Conservation (phyloP, 371 early-diverging fungal species). For the Apophysomyces ossiformis region DNA sequence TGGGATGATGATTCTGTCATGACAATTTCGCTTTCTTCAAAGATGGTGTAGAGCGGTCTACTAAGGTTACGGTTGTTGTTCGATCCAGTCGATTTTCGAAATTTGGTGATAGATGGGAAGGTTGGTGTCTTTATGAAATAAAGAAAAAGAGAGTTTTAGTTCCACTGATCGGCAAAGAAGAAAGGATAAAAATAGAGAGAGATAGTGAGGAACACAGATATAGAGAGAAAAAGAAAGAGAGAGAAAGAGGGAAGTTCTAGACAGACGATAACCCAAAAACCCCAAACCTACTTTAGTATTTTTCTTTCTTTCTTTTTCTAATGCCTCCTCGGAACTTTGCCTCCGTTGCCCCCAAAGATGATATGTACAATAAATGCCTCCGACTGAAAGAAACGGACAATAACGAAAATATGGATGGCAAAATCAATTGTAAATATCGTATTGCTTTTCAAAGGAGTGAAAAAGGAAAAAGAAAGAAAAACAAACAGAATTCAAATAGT, state of each 20-base stretch:
- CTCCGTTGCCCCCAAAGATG: not conserved
- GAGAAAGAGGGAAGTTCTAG: conserved; percentile 1
- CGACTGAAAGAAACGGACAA: too few species aligned
- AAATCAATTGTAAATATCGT: too few species aligned
- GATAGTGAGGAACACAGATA: not conserved
- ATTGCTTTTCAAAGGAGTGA: too few species aligned
- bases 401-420: too few species aligned
- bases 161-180: not conserved
- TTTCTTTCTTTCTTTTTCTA: too few species aligned
- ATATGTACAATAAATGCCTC: not conserved
- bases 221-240: not conserved
- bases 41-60: conserved; percentile 35
- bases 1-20: conserved; percentile 27
- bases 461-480: too few species aligned
- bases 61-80: conserved; percentile 22
- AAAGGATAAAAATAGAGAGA: not conserved
- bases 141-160: not conserved
- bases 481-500: too few species aligned
- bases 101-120: not conserved
- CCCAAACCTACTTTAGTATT: not conserved
- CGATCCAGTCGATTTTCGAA: conserved; percentile 23
- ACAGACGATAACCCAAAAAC: not conserved
- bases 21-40: conserved; percentile 47
- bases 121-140: not conserved
- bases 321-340: not conserved